phyloP scores from a whole-genome alignment of 495 filamentous ascomycete species.

The Aspergillus cristatus region DNA sequence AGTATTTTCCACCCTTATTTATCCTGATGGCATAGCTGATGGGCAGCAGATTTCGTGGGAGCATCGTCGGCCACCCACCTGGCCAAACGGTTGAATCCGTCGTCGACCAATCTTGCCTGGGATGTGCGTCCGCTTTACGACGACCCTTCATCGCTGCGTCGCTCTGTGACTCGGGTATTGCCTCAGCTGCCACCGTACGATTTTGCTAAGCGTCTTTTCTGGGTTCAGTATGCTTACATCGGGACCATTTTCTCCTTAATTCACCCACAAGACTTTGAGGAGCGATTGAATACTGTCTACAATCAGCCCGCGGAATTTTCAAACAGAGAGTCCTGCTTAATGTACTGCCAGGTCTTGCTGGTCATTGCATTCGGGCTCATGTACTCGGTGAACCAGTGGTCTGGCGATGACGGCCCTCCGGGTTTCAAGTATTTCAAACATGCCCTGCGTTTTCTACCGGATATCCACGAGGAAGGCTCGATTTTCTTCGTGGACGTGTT shows the following conservation, averaged over 20 bases:
- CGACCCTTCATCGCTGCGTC: conserved; percentile 26
- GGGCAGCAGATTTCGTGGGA: conserved; percentile 22
- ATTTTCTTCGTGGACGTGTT: conserved; percentile 43
- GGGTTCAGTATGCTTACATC: conserved; percentile 40
- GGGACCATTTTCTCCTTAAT: conserved; percentile 45
- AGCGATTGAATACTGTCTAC: conserved; percentile 30
- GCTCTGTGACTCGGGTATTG: conserved; percentile 14
- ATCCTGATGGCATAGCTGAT: background rate
- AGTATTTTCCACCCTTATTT: background rate
- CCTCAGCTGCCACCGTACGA: conserved; percentile 35
- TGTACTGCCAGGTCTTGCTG: conserved; percentile 32
- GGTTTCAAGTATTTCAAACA: conserved; percentile 43
- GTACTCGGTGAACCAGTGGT: conserved; percentile 45
- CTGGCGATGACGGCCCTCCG: conserved; percentile 37
- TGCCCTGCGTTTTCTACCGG: conserved; percentile 38
- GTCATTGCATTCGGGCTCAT: conserved; percentile 44
- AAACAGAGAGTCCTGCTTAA: conserved; percentile 23
- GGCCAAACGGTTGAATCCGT: conserved; percentile 26
- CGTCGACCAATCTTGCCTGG: conserved; percentile 27
- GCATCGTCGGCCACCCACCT: conserved; percentile 27
- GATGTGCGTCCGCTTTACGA: conserved; percentile 32
- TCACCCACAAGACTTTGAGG: conserved; percentile 33
- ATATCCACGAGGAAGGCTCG: conserved; percentile 41
- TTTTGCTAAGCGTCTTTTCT: conserved; percentile 37
- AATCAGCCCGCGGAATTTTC: conserved; percentile 25